Base-by-base conservation (phyloP, 2,329 filamentous ascomycete species). In the Arthroderma sp. region DNA sequence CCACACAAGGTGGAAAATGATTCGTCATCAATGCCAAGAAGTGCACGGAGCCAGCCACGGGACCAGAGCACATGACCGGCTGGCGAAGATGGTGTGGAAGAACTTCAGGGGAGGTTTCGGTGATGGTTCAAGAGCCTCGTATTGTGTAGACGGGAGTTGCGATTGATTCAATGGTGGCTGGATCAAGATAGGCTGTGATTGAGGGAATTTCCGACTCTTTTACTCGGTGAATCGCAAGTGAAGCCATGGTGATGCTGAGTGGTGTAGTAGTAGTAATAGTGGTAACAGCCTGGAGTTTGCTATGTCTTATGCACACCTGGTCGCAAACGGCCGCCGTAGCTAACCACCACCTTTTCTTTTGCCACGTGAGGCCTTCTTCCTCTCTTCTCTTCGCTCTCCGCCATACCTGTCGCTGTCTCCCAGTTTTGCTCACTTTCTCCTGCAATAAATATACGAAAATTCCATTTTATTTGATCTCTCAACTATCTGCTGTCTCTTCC, bases 11-110 rank as follows among this genome's bases (percentile, higher is more conserved):
- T 29, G 34, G 40, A 37, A 15, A 42, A 11, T 44, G 29, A 44
- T 47, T 47, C 39, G 43, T 49, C 46, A 48, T 38, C 40, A n/a
- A 36, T 27, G 38, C 40, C 37, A 47, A 43, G 40, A 31, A 9
- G 5, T 27, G 40, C 5, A 7, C 15, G 29, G n/a, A 41, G 28
- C 40, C 46, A 41, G 31, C 33, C 49, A 50, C 49, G 47, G 47
- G 49, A 49, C 36, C 39, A n/a, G 29, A 34, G 44, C 49, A 50
- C 47, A 49, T 50, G 49, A 50, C 47, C 40, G 31, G 46, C 28
- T 9, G 6, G 9, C 9, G 10, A 36, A 15, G 41, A 36, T 28
- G n/a, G 29, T 58, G 58, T 57, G 61, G 55, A 46, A 55, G 10
- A 36, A 22, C 4, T 39, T 29, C 11, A 9, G 43, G 22, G 36